phyloP scores from a whole-genome alignment of 2,329 filamentous ascomycete species.

The Aspergillus texensis region DNA sequence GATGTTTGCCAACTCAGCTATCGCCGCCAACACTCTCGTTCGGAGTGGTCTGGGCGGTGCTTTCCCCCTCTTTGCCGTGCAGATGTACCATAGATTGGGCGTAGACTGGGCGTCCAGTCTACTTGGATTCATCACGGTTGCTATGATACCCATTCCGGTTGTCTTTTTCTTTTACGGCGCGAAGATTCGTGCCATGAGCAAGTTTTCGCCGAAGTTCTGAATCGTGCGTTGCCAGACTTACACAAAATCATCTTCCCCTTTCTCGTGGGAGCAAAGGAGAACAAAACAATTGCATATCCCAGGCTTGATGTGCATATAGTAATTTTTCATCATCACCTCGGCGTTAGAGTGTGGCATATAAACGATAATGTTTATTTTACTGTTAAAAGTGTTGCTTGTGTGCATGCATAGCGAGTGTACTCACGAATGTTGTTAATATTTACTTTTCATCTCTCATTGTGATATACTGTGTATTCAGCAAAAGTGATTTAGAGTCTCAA shows the following conservation, averaged over 20 bases:
- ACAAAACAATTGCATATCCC: not conserved
- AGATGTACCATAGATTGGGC: conserved; percentile 41
- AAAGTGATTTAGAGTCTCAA: not conserved
- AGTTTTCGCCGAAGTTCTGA: conserved; percentile 38
- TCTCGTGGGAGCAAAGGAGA: not conserved
- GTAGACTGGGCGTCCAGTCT: conserved; percentile 41
- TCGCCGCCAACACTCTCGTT: conserved; percentile 40
- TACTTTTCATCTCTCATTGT: not conserved
- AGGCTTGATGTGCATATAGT: not conserved
- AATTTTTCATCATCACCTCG: not conserved
- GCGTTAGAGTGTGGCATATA: not conserved
- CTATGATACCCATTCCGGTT: conserved; percentile 50
- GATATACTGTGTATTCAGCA: not conserved
- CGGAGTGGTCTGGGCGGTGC: conserved; percentile 37
- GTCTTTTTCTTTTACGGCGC: conserved; percentile 52
- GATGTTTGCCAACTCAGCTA: conserved; percentile 42
- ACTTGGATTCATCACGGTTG: conserved; percentile 40
- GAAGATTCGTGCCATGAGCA: conserved; percentile 47
- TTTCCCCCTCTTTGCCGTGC: conserved; percentile 32
- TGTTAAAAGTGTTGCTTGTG: not conserved
- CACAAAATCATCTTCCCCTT: not conserved
- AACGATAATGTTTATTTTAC: conserved; percentile 1
- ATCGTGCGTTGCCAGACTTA: not conserved
- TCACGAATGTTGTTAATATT: not conserved
- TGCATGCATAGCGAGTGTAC: conserved; percentile 1